Base-by-base conservation (phyloP, 73 alveolate genomes). In the Paramecium octaurelia region DNA sequence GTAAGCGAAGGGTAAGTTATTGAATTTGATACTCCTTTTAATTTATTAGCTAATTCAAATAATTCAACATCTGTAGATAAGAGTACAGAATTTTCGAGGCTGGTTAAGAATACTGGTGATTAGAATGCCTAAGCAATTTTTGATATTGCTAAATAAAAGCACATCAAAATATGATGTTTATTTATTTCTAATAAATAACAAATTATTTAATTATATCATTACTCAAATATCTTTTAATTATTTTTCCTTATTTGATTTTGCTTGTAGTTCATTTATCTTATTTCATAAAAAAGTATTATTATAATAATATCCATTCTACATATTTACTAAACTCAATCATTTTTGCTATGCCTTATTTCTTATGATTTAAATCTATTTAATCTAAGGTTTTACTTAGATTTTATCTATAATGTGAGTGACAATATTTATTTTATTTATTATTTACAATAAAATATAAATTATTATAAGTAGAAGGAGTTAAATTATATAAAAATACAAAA, bases 71-170 rank as follows among this genome's bases (percentile, higher is more conserved):
- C 6, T 14, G 42, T 89, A 27, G 77, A 77, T 64, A 40, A 89
- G 73, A 44, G 12, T 71, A 71, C 94, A 11, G 77, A 70, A 27
- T 89, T 89, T 36, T 58, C 92, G 2, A 46, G 58, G 24, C 35
- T 89, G 71, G 94, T 89, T 1, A 69, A 44, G 12, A 40, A 69
- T 27, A 71, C 94, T 16, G 94, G 94, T 10, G 90, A 69, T 21
- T 23, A 71, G 8, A 89, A 89, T 71, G 58, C 85, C 8, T 43
- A 64, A 44, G 75, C 70, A 21, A 89, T 89, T 18, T 89, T 89
- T 46, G 34, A 69, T 38, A 89, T 40, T 20, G 94, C 94, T 0
- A 89, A 70, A 50, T 16, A 89, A 6, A 89, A 73, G 46, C 76
- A 43, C 8, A 14, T 27, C 21, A 36, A 76, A 29, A 20, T 8